Conservation (phyloP, 2,329 filamentous ascomycete species). For the Fusarium oligoseptatum region DNA sequence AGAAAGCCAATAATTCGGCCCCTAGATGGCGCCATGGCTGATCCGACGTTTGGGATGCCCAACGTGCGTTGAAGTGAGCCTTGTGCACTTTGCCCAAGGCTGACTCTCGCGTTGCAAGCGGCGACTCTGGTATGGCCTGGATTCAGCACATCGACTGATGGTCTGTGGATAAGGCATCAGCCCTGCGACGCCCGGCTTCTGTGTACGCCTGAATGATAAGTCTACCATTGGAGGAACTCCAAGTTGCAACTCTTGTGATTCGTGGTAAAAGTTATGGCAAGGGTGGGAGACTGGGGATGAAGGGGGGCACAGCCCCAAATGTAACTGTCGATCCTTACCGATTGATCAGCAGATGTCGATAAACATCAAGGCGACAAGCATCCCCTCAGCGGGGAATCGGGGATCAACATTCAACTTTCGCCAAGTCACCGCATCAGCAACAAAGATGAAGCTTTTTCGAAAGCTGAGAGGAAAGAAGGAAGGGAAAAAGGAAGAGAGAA, state of each 20-base stretch:
- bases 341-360: not conserved
- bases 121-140: not conserved
- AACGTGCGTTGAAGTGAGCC: not conserved
- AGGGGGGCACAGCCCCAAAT: constrained; percentile 1
- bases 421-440: not conserved
- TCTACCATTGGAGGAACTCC: not conserved
- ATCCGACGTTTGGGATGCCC: not conserved
- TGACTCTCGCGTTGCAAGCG: not conserved
- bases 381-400: not conserved
- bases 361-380: not conserved
- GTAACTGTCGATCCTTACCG: constrained; percentile 1
- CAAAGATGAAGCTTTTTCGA: constrained; percentile 1
- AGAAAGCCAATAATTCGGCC: not conserved
- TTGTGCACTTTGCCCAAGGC: not conserved
- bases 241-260: not conserved
- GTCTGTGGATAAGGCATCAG: not conserved
- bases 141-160: not conserved
- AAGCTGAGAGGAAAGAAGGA: not conserved
- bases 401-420: not conserved
- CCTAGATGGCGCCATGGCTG: not conserved
- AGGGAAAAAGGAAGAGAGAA: not conserved
- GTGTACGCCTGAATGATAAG: not conserved
- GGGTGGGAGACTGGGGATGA: not conserved
- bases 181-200: not conserved
- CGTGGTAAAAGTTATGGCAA: not conserved